Evolutionary conservation across 1,284 basidiomycete species (phyloP), one percentile per base, ranked within the genome.

Genomic region (Trametes sp.): DNA sequence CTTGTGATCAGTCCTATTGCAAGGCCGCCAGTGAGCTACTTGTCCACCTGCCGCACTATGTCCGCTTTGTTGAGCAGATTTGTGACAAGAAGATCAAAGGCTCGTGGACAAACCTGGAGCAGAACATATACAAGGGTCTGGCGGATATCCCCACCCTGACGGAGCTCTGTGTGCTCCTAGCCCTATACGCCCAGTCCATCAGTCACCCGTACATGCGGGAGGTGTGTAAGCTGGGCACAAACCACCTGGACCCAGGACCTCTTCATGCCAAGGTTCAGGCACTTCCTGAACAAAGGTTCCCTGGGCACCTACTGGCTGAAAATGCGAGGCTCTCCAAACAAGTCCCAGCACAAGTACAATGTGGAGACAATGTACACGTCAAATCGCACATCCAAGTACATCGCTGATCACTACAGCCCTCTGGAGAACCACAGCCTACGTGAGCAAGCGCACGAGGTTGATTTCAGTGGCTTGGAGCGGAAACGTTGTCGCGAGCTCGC

Each of bases 81-180:
- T 54, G 59, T 0, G 67, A 74, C 45, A 56, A 64, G 49, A 81
- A 81, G 61, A 63, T 69, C 1, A 62, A 52, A 6, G 55, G 57
- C 13, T 56, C 29, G 4, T 70, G 63, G 13, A 78, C 68, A 21
- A 72, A 80, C 61, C 72, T 80, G 48, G 78, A 80, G 55, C 24
- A 64, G 16, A 81, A 82, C 63, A 45, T 81, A 6, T 70, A 61
- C 7, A 54, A 69, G 0, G 77, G 69, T 0, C 64, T 82, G 0
- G 57, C 74, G 2, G 77, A 81, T 59, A 59, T 63, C 1, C 63
- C 72, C 1, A 81, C 77, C 10, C 59, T 78, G 6, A 78, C 77
- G 1, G 79, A 81, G 57, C 73, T 81, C 3, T 64, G 61, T 33
- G 71, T 71, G n/a, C n/a, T n/a, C 1, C 60, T 80, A 7, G 69